Conservation (phyloP, 495 filamentous ascomycete genomes). For the Immersiella caudata region DNA sequence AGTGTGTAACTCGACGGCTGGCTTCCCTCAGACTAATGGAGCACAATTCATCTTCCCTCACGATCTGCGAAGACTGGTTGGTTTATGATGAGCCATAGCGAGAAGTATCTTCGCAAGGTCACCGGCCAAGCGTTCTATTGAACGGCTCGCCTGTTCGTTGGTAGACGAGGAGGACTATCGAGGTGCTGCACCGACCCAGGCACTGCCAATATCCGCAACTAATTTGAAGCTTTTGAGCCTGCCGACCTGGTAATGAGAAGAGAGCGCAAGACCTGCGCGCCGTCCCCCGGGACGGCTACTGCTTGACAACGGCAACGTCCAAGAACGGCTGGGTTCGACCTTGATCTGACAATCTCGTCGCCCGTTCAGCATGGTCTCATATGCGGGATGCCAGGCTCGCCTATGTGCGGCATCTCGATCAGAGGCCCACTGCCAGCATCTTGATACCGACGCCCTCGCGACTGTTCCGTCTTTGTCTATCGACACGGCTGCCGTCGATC, state of each 20-base stretch:
- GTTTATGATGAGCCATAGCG: background rate
- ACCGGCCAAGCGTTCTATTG: constrained; percentile 22
- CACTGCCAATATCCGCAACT: constrained; percentile 16
- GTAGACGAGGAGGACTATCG: background rate
- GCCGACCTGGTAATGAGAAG: constrained; percentile 22
- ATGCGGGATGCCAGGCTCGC: constrained; percentile 18
- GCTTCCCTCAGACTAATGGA: background rate
- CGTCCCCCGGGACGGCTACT: constrained; percentile 3
- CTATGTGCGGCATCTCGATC: constrained; percentile 26
- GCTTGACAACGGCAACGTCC: background rate
- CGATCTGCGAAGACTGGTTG: background rate
- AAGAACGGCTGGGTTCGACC: background rate
- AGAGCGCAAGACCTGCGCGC: constrained; percentile 5
- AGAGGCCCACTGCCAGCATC: background rate
- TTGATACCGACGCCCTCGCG: constrained; percentile 15
- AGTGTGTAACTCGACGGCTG: background rate
- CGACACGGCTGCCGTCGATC: constrained; percentile 30
- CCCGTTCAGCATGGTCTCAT: background rate
- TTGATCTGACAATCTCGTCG: background rate
- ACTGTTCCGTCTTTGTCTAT: constrained; percentile 9
- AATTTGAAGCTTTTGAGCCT: constrained; percentile 16
- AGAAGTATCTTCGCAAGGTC: background rate
- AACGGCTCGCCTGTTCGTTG: constrained; percentile 10
- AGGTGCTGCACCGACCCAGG: background rate
- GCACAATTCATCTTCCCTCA: background rate